Evolutionary conservation across 345 rosid genomes (phyloP), one percentile per base, ranked within the genome.

Genomic region (Lumnitzera littorea): DNA sequence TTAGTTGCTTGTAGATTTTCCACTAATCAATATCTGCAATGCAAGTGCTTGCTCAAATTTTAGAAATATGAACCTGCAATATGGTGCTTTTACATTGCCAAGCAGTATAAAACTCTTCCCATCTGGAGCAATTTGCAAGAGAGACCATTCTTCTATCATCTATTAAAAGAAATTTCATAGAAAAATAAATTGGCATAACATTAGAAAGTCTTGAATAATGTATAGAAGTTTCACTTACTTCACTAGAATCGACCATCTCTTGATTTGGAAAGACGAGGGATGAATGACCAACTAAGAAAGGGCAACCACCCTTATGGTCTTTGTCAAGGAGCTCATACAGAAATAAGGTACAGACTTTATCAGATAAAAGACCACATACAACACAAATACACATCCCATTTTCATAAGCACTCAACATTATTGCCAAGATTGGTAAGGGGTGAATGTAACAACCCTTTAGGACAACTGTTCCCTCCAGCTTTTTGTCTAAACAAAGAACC

Each of bases 381-480:
- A 68, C 84, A 61, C 85, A 88, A 55, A 92, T 64, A 60, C 73
- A 76, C 60, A 86, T 72, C 72, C 80, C 84, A 80, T 70, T 69
- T 48, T 75, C 89, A 17, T 65, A 62, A 70, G 76, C 56, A 60
- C 78, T 72, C 64, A 87, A 71, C 67, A 73, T 68, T 58, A 92
- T 70, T 24, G 85, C 73, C 62, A 74, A 67, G 73, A 87, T 60
- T 46, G 88, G 95, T 71, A 69, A 52, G 36, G 84, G 95, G 60
- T 82, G 95, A 59, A 79, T 69, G 78, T 94, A 94, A 78, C 95
- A 78, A 66, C 99, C 99, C 53, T 83, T 71, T 65, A 82, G 72
- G 53, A 81, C 79, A 74, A 67, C 57, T 58, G 50, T 68, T 60
- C 77, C 79, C 48, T 70, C 70, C 56, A 85, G 74, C 60, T 87